These are phyloP conservation scores for Nakazawaea siamensis DNA, from an alignment of 805 yeast species.

Conservation along the genomic window DNA sequence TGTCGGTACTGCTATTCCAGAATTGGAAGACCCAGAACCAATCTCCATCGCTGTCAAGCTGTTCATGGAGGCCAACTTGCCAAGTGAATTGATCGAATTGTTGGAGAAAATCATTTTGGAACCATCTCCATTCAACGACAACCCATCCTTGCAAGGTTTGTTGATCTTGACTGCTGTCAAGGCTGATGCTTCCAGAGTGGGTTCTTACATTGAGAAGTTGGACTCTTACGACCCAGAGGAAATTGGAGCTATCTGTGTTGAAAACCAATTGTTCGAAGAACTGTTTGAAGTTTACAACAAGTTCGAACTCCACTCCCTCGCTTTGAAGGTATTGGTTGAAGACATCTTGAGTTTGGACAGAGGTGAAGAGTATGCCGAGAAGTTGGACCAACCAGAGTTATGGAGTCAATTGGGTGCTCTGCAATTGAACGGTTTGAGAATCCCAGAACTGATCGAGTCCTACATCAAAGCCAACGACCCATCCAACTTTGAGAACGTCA, in stretches of 20 bases:
- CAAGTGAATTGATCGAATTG: slow-evolving; percentile 87
- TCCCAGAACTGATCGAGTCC: slow-evolving; percentile 86
- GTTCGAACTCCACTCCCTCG: slow-evolving; percentile 67
- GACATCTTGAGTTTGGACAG: slow-evolving; percentile 91
- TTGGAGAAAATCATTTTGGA: slow-evolving; percentile 93
- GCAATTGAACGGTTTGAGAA: slow-evolving; percentile 86
- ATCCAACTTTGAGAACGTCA: slow-evolving; percentile 80
- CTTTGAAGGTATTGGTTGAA: slow-evolving; percentile 86
- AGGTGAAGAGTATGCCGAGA: slow-evolving; percentile 89
- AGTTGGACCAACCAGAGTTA: slow-evolving; percentile 73
- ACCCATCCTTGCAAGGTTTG: slow-evolving; percentile 90
- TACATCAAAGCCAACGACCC: slow-evolving; percentile 91
- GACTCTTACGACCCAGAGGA: slow-evolving; percentile 90
- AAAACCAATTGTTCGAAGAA: slow-evolving; percentile 83
- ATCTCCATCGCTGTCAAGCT: slow-evolving; percentile 90
- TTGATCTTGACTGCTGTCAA: slow-evolving; percentile 90
- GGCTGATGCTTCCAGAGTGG: slow-evolving; percentile 84
- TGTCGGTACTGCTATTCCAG: slow-evolving; percentile 94
- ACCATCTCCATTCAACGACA: slow-evolving; percentile 95
- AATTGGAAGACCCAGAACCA: slow-evolving; percentile 86
- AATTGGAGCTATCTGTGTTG: slow-evolving; percentile 87
- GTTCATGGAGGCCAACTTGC: slow-evolving; percentile 91
- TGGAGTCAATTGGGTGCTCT: slow-evolving; percentile 97
- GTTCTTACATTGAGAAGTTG: slow-evolving; percentile 76
- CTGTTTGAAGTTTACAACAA: slow-evolving; percentile 90